These are phyloP conservation scores for Speleostelium caveatum DNA, from an alignment of 78 protist species.

Conservation along the genomic window DNA sequence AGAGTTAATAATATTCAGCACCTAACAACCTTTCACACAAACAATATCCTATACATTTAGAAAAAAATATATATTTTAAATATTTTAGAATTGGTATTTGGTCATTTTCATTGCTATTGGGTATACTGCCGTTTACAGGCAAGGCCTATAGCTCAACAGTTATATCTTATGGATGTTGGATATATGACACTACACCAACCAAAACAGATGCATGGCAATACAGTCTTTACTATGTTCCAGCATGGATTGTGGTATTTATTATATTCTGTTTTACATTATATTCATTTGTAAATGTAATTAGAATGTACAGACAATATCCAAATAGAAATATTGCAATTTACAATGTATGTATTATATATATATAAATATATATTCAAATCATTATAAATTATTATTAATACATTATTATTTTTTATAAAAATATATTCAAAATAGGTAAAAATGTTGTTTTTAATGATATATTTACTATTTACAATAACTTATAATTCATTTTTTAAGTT, in stretches of 20 bases:
- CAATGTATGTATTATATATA: background rate
- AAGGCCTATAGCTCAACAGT: background rate
- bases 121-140: background rate
- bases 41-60: background rate
- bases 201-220: background rate
- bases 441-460: background rate
- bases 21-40: background rate
- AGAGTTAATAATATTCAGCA: too few relatives aligned
- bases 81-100: constrained; percentile 1
- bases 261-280: background rate
- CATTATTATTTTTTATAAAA: too few relatives aligned
- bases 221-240: background rate
- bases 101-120: background rate
- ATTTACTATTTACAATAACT: background rate
- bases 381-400: too few relatives aligned
- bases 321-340: background rate
- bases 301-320: background rate
- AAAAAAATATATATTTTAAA: constrained; percentile 11
- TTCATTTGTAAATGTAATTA: too few relatives aligned
- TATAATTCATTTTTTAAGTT: constrained; percentile 1
- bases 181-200: background rate
- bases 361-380: too few relatives aligned
- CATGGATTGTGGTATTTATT: background rate
- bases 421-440: background rate
- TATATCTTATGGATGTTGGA: background rate